Conservation (phyloP, 257 asterid genomes). For the Solanum medicagineum region DNA sequence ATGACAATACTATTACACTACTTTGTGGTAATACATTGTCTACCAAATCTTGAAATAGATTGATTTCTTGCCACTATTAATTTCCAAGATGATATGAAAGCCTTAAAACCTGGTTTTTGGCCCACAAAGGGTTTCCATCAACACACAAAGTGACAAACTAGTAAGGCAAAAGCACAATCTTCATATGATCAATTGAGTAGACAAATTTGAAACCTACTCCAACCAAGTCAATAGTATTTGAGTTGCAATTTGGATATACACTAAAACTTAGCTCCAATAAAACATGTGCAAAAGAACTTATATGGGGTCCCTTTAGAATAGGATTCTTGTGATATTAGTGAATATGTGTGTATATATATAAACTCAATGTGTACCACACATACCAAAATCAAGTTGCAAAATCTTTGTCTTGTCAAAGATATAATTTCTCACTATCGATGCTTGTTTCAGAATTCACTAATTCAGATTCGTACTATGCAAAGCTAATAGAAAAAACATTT, state of each 20-base stretch:
- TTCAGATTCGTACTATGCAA: background rate
- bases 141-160: background rate
- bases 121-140: background rate
- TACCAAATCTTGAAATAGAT: background rate
- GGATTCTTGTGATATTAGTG: background rate
- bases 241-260: background rate
- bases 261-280: background rate
- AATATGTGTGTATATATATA: background rate
- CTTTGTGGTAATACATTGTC: background rate
- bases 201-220: background rate
- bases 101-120: background rate
- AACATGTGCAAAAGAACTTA: background rate
- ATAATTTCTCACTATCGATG: background rate
- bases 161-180: background rate
- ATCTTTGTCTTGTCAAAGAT: background rate
- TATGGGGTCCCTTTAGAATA: background rate
- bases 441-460: background rate
- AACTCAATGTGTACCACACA: background rate
- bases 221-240: background rate
- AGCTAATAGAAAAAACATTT: no score
- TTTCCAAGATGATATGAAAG: background rate
- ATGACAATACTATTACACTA: background rate
- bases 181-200: background rate
- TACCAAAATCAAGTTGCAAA: background rate
- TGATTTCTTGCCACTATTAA: background rate